Base-by-base conservation (phyloP, 2,329 filamentous ascomycete genomes). In the Alternaria consortialis region DNA sequence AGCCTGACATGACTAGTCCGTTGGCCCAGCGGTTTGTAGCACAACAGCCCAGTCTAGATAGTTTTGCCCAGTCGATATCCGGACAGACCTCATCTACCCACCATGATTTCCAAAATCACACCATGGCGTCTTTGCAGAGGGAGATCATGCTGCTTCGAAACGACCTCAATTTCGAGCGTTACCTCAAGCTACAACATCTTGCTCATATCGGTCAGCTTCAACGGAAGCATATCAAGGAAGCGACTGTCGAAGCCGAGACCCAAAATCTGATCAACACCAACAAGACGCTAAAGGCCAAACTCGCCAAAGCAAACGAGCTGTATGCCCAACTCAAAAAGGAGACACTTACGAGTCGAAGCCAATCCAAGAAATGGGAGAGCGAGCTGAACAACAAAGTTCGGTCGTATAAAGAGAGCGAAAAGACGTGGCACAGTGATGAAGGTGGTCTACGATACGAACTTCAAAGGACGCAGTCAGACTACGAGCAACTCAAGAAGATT, bases 181-280 rank as follows among this genome's bases (percentile, higher is more conserved):
- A 93, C 77, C 85, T 94, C 70, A 94, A 94, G 74, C 88, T 93
- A 65, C 92, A 95, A 71, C 92, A 94, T 75, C 87, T 94, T 66
- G 87, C 89, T 2, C 91, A 94, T 60, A 94, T 95, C 73, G 91
- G 91, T 1, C 90, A 92, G 71, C 80, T 95, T 42, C 89, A 91
- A 67, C 85, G 91, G 13, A 88, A 89, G 63, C 89, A 93, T 60
- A 87, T 94, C 65, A 87, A 87, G 65, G 90, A 94, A 75, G 91
- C 91, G 7, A 90, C 91, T 2, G 90, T 88, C 1, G 92, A 94
- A 74, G 91, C 92, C 0, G 91, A 95, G 73, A 93, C 90, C 2
- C 91, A 94, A 67, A 93, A 93, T 54, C 80, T 95, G 4, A 87
- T 94, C 65, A 90, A 93, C 69, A 88, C 86, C 17, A 94, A 94